These are phyloP conservation scores for Bruguiera hainesii DNA, from an alignment of 441 rosid genomes.

Conservation along the genomic window DNA sequence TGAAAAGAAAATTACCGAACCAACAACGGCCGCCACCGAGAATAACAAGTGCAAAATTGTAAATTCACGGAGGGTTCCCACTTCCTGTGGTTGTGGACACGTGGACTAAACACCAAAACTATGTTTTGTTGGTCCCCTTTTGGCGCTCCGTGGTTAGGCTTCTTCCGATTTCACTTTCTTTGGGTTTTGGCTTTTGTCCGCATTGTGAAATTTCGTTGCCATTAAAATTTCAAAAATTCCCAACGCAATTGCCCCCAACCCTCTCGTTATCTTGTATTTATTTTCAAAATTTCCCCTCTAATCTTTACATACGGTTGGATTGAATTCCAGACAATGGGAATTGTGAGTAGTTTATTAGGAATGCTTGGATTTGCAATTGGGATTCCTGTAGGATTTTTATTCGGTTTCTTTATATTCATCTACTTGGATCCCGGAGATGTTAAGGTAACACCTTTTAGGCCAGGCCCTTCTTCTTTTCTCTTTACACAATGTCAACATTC, in stretches of 20 bases:
- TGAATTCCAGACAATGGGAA: constrained; percentile 23
- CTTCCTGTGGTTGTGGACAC: constrained; percentile 1
- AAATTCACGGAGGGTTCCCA: not conserved
- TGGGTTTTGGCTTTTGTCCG: not conserved
- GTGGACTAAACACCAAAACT: not conserved
- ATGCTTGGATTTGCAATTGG: constrained; percentile 32
- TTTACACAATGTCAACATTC: not conserved
- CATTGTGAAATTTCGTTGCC: not conserved
- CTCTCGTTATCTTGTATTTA: not conserved
- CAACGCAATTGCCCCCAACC: not conserved
- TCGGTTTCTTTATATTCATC: constrained; percentile 33
- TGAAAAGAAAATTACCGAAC: not conserved
- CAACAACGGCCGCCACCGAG: not conserved
- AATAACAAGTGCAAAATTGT: not conserved
- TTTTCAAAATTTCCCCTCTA: not conserved
- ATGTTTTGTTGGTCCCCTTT: constrained; percentile 3
- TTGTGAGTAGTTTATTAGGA: constrained; percentile 22
- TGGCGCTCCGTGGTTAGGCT: constrained; percentile 10
- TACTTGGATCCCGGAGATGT: constrained; percentile 23
- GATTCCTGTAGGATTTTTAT: constrained; percentile 29
- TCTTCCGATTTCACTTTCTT: constrained; percentile 28
- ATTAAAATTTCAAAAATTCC: not conserved
- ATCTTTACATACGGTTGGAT: constrained; percentile 5
- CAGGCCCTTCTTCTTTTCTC: not conserved
- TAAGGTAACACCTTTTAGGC: constrained; percentile 20